Base-by-base conservation (phyloP, 1,284 basidiomycete genomes). In the Phlebopus sp. region DNA sequence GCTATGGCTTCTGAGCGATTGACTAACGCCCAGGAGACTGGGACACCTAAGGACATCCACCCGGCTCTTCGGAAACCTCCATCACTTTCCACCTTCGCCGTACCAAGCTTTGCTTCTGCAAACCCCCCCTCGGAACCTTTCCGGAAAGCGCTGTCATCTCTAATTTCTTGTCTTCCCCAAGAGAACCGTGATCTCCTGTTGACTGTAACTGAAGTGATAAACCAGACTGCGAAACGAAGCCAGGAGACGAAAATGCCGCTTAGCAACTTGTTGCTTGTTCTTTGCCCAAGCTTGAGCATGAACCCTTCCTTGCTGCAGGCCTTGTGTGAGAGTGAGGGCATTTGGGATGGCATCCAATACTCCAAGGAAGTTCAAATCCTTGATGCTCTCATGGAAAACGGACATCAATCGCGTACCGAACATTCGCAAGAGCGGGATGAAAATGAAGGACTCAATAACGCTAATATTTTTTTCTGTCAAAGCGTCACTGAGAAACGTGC, bases 241-340 rank as follows among this genome's bases (percentile, higher is more conserved):
- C 77, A 75, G 54, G 78, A 81, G 59, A 92, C 88, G 30, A 90
- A 88, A 72, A 92, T 92, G 90, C 87, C 88, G 1, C 62, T 92
- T 55, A 85, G 83, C 61, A 92, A 92, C 60, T 64, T 92, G 54
- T 68, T 92, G 21, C 69, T 91, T 38, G 81, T 92, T 44, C 84
- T 92, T 62, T 90, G 84, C 56, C 90, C 90, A 23, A 91, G 84
- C 59, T 68, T 92, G 58, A 82, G 79, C 59, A 85, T 92, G 78
- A 87, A 76, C 47, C 86, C 89, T n/a, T 74, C 82, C 1, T 66
- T 92, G 36, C 67, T 92, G 54, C 77, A 82, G 47, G 77, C 83
- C 17, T 68, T 92, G 10, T 88, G 88, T 57, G 88, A 92, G 62
- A 75, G 77, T 7, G 75, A 82, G 46, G 75, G 67, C 13, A 79